Evolutionary conservation across 148 eudicot species (phyloP).

Genomic region (Tetragonia tetragonoides): DNA sequence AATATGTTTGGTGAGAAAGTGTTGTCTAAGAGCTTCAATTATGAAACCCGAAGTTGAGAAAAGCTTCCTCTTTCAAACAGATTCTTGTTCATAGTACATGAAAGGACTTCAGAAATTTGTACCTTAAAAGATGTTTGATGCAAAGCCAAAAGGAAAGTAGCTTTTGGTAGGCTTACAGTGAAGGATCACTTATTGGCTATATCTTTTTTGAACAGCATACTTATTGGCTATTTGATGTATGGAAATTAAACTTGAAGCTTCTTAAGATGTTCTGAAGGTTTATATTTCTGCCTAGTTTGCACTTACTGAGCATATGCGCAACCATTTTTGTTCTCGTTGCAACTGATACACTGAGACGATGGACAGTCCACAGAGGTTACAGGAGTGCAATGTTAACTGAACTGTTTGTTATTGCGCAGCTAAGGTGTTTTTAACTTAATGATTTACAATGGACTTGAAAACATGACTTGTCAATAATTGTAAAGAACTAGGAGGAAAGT

Average conservation of each 20-base stretch:
- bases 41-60: background rate
- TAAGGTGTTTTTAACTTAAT: too few species aligned
- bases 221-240: background rate
- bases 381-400: too few species aligned
- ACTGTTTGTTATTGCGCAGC: too few species aligned
- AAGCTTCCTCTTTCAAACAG: background rate
- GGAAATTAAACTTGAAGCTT: background rate
- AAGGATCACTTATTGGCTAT: background rate
- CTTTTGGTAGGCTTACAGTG: background rate
- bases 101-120: background rate
- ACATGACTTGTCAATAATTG: too few species aligned
- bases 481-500: too few species aligned
- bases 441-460: too few species aligned
- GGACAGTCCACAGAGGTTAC: too few species aligned
- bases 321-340: too few species aligned
- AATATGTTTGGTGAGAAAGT: conserved; percentile 1
- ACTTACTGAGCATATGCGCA: too few species aligned
- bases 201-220: too few species aligned
- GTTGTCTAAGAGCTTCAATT: conserved; percentile 1
- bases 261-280: background rate
- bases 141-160: background rate
- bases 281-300: too few species aligned
- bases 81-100: conserved; percentile 5
- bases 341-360: too few species aligned
- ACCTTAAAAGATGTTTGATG: conserved; percentile 3